These are phyloP conservation scores for Zangia roseola DNA, from an alignment of 768 basidiomycete species.

Conservation along the genomic window DNA sequence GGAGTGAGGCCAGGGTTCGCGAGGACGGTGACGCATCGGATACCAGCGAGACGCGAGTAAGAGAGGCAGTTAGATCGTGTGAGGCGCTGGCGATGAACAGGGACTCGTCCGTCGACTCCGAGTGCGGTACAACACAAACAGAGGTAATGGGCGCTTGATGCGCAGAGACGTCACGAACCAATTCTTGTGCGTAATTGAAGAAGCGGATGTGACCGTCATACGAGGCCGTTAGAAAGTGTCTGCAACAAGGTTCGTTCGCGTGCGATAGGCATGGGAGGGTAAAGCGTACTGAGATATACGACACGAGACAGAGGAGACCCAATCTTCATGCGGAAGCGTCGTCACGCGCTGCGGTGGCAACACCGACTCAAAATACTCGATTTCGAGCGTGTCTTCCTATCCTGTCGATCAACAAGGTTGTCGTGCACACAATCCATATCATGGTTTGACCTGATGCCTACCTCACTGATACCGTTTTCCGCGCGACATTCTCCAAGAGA, in stretches of 20 bases:
- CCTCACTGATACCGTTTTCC: constrained; percentile 70
- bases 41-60: constrained; percentile 36
- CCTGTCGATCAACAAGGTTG: constrained; percentile 11
- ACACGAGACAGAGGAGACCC: constrained; percentile 84
- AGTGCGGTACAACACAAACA: constrained; percentile 49
- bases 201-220: constrained; percentile 78
- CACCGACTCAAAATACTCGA: constrained; percentile 89
- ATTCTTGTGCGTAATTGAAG: constrained; percentile 68
- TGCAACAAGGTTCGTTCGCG: constrained; percentile 22
- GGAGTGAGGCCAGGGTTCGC: constrained; percentile 59
- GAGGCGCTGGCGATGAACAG: constrained; percentile 65
- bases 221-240: constrained; percentile 72
- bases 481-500: constrained; percentile 73
- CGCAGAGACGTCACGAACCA: constrained; percentile 45
- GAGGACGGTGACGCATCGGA: constrained; percentile 19
- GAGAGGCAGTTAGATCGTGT: constrained; percentile 72
- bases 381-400: constrained; percentile 86
- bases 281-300: constrained; percentile 35
- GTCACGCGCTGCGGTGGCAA: constrained; percentile 83
- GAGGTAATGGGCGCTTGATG: constrained; percentile 73
- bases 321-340: constrained; percentile 84
- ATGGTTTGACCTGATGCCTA: constrained; percentile 20
- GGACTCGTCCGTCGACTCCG: constrained; percentile 26
- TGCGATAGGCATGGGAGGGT: background rate
- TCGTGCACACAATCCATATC: background rate